Evolutionary conservation across 2,329 filamentous ascomycete species (phyloP), one percentile per base, ranked within the genome.

Genomic region (Phaeomoniella chlamydospora): DNA sequence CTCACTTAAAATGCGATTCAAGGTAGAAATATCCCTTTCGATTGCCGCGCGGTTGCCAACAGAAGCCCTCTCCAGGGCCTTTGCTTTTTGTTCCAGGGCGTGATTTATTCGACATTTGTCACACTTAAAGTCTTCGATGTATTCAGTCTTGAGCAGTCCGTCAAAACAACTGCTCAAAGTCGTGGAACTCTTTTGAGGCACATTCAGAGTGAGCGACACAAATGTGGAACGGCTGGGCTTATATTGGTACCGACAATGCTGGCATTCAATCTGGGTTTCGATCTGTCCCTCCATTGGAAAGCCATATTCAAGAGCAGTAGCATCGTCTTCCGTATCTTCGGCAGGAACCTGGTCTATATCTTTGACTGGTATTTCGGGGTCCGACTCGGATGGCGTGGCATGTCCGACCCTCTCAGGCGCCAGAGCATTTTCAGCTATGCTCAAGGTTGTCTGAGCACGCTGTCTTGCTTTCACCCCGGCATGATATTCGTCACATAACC

Each of bases 81-180:
- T 54, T 42, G 73, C 63, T 43, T 84, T 72, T 35, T 69, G 58
- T 18, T 75, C 65, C 36, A 83, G 61, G 3, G 86, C 86, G 54
- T 94, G 81, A 31, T 83, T 59, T n/a, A 98, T 67, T 15, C 86
- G 76, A 52, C 90, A 98, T 58, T 77, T 82, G 49, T 94, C 90
- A 61, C 90, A 98, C 47, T 83, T 87, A 65, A 92, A 98, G 54
- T 94, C 90, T 43, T 96, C 88, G 45, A 98, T 94, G 53, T 86
- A 80, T 56, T 98, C 90, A 0, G 84, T 85, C 59, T 94, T 94
- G 46, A 98, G 78, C 57, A 94, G 79, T 29, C 82, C 82, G 49
- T 98, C 90, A 48, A 98, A 90, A 56, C 90, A 98, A 5, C 77
- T 69, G 51, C 80, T 86, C 12, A 98, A 68, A 0, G 84, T 80